These are phyloP conservation scores for Proliferodiscus dingleyae DNA, from an alignment of 2,329 filamentous ascomycete genomes.

Conservation along the genomic window DNA sequence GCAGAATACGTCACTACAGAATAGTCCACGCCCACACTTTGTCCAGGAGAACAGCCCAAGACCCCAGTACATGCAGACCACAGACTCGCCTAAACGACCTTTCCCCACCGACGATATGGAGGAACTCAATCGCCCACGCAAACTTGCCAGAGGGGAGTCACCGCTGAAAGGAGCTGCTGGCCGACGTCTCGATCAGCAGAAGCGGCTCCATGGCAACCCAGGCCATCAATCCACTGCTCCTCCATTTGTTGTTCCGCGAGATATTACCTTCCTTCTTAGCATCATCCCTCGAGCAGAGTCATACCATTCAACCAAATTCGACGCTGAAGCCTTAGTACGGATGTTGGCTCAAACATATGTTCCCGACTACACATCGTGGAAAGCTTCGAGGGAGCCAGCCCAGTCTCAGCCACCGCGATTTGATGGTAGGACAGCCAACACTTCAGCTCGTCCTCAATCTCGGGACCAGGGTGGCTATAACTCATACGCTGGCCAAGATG, in stretches of 20 bases:
- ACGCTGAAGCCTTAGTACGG: slow-evolving; percentile 64
- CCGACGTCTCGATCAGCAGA: slow-evolving; percentile 69
- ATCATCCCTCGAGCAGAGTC: slow-evolving; percentile 59
- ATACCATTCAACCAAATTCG: slow-evolving; percentile 69
- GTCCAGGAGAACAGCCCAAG: slow-evolving; percentile 29
- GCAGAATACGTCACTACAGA: slow-evolving; percentile 40
- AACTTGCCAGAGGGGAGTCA: slow-evolving; percentile 83
- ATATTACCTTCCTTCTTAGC: slow-evolving; percentile 54
- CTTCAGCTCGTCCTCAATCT: slow-evolving; percentile 10
- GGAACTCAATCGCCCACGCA: slow-evolving; percentile 70
- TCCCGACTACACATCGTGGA: slow-evolving; percentile 56
- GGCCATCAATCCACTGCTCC: slow-evolving; percentile 33
- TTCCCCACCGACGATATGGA: slow-evolving; percentile 60
- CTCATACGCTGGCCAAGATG: slow-evolving; percentile 7
- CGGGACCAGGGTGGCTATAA: slow-evolving; percentile 7
- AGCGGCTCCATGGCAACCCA: slow-evolving; percentile 43
- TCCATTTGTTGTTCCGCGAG: slow-evolving; percentile 67
- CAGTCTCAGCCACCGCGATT: slow-evolving; percentile 19
- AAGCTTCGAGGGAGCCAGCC: slow-evolving; percentile 34
- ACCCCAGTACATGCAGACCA: slow-evolving; percentile 27
- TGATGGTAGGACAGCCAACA: slow-evolving; percentile 23
- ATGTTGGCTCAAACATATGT: slow-evolving; percentile 66
- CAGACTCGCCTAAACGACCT: slow-evolving; percentile 37
- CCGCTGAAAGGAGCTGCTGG: slow-evolving; percentile 89
- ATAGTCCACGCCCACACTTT: slow-evolving; percentile 30